Conservation (phyloP, 345 rosid genomes). For the Gossypium anomalum region DNA sequence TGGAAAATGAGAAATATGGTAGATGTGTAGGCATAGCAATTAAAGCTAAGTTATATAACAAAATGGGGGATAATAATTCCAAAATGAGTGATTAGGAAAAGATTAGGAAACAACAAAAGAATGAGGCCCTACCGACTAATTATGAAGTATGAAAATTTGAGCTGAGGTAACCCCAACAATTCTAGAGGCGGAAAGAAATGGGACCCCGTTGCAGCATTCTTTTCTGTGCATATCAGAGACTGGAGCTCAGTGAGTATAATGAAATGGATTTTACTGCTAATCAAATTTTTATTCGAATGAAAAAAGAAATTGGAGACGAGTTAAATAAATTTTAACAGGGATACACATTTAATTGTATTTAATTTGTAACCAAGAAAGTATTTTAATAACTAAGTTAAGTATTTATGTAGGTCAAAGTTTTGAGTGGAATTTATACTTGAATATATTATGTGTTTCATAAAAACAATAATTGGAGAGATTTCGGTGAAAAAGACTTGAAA, state of each 20-base stretch:
- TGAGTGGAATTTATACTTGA: conserved; percentile 11
- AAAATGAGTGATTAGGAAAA: neutral
- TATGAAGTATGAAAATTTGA: conserved; percentile 16
- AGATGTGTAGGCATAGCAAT: neutral
- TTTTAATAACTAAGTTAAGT: neutral
- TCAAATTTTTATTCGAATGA: no score
- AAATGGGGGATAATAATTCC: conserved; percentile 9
- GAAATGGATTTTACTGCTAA: no score
- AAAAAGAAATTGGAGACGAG: no score
- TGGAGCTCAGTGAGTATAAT: neutral
- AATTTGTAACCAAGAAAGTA: no score
- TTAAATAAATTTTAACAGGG: no score
- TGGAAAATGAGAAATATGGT: neutral
- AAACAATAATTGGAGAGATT: conserved; percentile 30
- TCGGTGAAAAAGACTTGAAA: conserved; percentile 47
- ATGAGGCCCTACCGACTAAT: conserved; percentile 18
- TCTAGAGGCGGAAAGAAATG: conserved; percentile 16
- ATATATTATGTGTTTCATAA: neutral
- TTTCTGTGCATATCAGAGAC: conserved; percentile 2
- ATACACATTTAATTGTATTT: neutral
- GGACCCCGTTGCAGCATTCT: conserved; percentile 25
- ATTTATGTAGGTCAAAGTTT: conserved; percentile 37
- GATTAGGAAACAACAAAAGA: conserved; percentile 13
- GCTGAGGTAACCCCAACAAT: conserved; percentile 13
- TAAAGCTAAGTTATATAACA: no score